Evolutionary conservation across 441 rosid genomes (phyloP).

Genomic region (Croton setiger): DNA sequence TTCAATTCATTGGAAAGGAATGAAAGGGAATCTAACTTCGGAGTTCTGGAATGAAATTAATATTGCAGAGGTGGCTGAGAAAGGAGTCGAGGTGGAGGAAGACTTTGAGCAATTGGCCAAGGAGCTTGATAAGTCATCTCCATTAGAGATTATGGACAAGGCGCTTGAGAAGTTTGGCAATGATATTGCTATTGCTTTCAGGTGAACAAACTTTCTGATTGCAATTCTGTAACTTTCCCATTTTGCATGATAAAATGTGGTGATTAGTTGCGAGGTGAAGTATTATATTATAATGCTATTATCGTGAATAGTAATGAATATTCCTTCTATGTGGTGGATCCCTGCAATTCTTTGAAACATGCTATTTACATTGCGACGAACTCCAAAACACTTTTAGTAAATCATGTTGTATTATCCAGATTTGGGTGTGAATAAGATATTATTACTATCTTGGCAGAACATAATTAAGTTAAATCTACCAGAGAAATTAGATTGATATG

Average conservation of each 20-base stretch:
- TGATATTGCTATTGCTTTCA: slow-evolving; percentile 92
- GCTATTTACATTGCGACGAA: not conserved
- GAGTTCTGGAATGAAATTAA: not conserved
- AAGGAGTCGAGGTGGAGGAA: slow-evolving; percentile 34
- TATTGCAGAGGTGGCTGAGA: slow-evolving; percentile 48
- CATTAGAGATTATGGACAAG: slow-evolving; percentile 77
- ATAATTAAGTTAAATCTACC: not conserved
- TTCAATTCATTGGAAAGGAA: not conserved
- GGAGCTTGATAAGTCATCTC: slow-evolving; percentile 63
- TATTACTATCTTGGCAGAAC: not conserved
- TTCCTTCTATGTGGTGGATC: slow-evolving; percentile 1
- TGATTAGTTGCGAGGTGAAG: no score
- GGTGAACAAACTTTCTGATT: slow-evolving; percentile 33
- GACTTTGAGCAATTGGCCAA: slow-evolving; percentile 55
- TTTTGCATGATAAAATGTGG: no score
- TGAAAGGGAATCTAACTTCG: not conserved
- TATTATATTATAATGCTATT: not conserved
- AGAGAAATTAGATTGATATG: not conserved
- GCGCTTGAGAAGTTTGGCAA: slow-evolving; percentile 76
- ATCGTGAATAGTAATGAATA: not conserved
- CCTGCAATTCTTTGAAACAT: not conserved
- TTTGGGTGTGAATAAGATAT: not conserved
- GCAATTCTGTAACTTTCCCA: no score
- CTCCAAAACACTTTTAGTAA: not conserved
- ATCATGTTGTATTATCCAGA: not conserved